phyloP scores from a whole-genome alignment of 805 yeast species.

The Ogataea populi-albae region DNA sequence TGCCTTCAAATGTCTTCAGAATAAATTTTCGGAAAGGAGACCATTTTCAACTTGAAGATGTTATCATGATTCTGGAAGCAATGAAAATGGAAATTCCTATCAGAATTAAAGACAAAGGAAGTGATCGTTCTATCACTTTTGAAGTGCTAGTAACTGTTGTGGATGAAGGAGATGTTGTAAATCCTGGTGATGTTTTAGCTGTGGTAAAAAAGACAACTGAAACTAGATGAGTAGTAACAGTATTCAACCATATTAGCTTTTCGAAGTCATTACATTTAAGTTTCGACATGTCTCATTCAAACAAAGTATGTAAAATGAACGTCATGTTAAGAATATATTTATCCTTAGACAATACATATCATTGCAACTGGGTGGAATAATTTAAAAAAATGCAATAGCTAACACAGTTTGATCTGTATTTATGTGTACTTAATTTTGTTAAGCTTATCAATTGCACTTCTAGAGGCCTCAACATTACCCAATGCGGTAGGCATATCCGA shows the following conservation, averaged over 20 bases:
- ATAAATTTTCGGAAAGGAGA: conserved; percentile 81
- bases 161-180: conserved; percentile 91
- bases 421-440: too few relatives aligned
- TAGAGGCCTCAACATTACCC: conserved; percentile 31
- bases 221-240: too few relatives aligned
- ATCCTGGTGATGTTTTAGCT: conserved; percentile 91
- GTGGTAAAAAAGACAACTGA: conserved; percentile 39
- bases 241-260: too few relatives aligned
- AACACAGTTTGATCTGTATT: too few relatives aligned
- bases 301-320: too few relatives aligned
- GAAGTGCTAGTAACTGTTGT: conserved; percentile 70
- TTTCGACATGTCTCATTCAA: too few relatives aligned
- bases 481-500: conserved; percentile 39
- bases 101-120: conserved; percentile 42
- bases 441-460: conserved; percentile 31
- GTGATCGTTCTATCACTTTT: conserved; percentile 63
- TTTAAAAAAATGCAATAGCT: too few relatives aligned
- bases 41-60: conserved; percentile 65
- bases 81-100: conserved; percentile 88
- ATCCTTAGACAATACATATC: too few relatives aligned
- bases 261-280: too few relatives aligned
- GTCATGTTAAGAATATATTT: too few relatives aligned
- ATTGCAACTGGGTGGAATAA: too few relatives aligned
- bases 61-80: conserved; percentile 87
- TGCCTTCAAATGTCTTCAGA: conserved; percentile 95